Evolutionary conservation across 2,329 filamentous ascomycete species (phyloP), one percentile per base, ranked within the genome.

Genomic region (Calonectria montana): DNA sequence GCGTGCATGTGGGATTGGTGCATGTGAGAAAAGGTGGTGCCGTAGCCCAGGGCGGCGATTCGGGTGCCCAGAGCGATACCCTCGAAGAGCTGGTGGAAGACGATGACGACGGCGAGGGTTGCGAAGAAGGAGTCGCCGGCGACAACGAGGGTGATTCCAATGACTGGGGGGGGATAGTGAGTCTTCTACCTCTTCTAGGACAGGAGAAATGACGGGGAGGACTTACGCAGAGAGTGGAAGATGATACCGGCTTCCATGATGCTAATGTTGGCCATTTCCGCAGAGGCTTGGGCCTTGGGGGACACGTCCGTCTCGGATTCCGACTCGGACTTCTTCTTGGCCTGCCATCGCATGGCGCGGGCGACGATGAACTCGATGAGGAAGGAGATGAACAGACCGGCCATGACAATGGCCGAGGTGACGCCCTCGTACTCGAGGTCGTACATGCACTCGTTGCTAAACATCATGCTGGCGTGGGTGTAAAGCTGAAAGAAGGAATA

Each of bases 11-110:
- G 75, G 0, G 67, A 39, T 39, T 76, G 73, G 12, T 74, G 55
- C 41, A 74, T 41, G 39, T 77, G 29, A 62, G 78, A 53, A 9
- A 77, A 65, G 13, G 73, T 69, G n/a, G 75, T 70, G 4, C 66
- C 68, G 2, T 80, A 81, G 21, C 85, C 87, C 0, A 94, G 85
- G 0, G 88, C 86, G 4, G 92, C 91, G 75, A 95, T 94, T 12
- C 92, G 89, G 2, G 91, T 90, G 5, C 93, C 93, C 0, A 95
- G 89, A 0, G 93, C 93, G 57, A 95, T 86, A 13, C 94, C 93
- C 78, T 95, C 93, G 77, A 96, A 94, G 84, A 94, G 90, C 78
- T 95, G 93, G 78, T 95, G 93, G 84, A 95, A 94, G 69, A 94
- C 84, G 71, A 95, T 94, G 63, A 95, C 93, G 45, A 89, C 82